Percentiles rank a stretch among this genome's conserved stretches.
Conservation (phyloP, 345 rosid species). For the Noccaea bulbosa region DNA sequence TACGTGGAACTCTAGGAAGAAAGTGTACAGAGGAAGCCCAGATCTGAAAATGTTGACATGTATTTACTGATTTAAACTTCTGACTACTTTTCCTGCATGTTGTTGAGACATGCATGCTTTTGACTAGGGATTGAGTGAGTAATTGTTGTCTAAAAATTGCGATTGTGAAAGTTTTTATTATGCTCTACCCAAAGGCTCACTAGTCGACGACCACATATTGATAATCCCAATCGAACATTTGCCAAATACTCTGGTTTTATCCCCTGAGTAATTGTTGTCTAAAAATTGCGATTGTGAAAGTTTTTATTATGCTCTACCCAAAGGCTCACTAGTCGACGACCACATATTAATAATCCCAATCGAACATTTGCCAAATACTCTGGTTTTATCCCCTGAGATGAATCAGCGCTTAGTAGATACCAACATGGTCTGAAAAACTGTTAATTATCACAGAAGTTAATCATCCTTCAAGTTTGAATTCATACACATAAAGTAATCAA, state of each 20-base stretch:
- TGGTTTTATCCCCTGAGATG: constrained; percentile 58
- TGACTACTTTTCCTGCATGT: constrained; percentile 18
- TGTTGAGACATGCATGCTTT: constrained; percentile 28
- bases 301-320: constrained; percentile 83
- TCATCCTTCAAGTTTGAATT: constrained; percentile 10
- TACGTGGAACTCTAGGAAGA: neutral
- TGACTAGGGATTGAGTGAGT: constrained; percentile 26
- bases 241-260: constrained; percentile 65
- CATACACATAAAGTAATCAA: constrained; percentile 16
- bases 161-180: constrained; percentile 71
- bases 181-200: constrained; percentile 89
- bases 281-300: too few species aligned
- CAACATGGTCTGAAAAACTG: constrained; percentile 61
- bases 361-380: constrained; percentile 75
- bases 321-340: constrained; percentile 79
- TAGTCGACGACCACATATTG: constrained; percentile 71
- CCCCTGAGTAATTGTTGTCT: too few species aligned
- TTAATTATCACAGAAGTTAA: too few species aligned
- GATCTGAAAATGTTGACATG: constrained; percentile 65
- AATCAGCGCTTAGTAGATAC: constrained; percentile 70
- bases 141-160: constrained; percentile 36
- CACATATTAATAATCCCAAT: constrained; percentile 75
- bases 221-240: constrained; percentile 75
- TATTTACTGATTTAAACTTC: constrained; percentile 36
- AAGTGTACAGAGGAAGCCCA: constrained; percentile 51